A percentile compares a stretch with the other conserved stretches of the same genome.
Conservation (phyloP, 495 filamentous ascomycete species). For the Penicillium goetzii region DNA sequence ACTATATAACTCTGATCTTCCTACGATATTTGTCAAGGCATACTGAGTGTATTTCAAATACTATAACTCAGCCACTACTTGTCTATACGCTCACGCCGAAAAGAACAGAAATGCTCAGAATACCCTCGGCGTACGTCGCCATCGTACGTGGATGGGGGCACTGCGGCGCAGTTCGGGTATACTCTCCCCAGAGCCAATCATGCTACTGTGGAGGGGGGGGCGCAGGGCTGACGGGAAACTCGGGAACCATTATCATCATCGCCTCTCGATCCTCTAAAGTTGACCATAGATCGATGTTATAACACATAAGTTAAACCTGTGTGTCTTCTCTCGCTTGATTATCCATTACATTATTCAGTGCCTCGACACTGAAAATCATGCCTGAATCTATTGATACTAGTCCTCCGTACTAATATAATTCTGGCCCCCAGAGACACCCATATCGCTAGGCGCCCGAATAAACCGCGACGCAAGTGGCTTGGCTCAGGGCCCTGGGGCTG, state of each 20-base stretch:
- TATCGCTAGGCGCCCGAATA: neutral
- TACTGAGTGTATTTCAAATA: neutral
- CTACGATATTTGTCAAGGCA: neutral
- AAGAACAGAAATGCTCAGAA: neutral
- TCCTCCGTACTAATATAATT: neutral
- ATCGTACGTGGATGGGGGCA: neutral
- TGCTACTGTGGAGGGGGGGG: slow-evolving; percentile 12
- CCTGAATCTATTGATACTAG: neutral
- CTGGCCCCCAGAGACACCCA: neutral
- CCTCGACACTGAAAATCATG: neutral
- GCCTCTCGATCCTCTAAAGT: neutral
- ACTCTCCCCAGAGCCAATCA: slow-evolving; percentile 18
- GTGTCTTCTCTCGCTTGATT: neutral
- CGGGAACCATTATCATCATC: neutral
- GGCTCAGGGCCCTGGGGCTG: neutral
- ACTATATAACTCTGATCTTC: neutral
- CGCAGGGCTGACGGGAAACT: slow-evolving; percentile 16
- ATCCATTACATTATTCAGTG: neutral
- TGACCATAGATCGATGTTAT: neutral
- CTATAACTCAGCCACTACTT: neutral
- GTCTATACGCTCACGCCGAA: neutral
- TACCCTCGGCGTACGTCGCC: slow-evolving; percentile 2
- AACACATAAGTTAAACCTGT: neutral
- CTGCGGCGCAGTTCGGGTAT: slow-evolving; percentile 16
- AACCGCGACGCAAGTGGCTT: neutral